Percentiles rank a stretch among this genome's conserved stretches.
Evolutionary conservation across 2,329 filamentous ascomycete species (phyloP).

Genomic region (Colletotrichum tofieldiae): DNA sequence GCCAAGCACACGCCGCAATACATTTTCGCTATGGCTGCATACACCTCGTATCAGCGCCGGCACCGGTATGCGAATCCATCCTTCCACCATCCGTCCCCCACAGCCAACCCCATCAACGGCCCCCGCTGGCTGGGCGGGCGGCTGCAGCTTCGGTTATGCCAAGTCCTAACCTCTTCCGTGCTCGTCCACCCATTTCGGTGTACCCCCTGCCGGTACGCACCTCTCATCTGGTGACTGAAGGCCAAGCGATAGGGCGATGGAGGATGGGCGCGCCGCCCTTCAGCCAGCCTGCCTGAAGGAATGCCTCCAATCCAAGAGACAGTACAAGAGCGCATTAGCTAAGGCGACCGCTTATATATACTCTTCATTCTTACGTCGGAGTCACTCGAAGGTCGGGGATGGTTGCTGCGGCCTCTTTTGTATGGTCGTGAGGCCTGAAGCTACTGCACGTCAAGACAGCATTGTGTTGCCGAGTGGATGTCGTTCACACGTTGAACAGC

Average conservation of each 20-base stretch:
- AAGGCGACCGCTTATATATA: neutral
- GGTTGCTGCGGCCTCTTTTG: neutral
- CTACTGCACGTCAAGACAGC: constrained; percentile 26
- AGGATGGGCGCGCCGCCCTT: neutral
- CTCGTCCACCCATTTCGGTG: neutral
- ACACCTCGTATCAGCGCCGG: neutral
- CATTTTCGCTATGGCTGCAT: neutral
- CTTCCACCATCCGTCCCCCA: neutral
- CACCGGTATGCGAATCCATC: neutral
- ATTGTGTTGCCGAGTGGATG: constrained; percentile 25
- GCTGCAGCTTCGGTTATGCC: constrained; percentile 10
- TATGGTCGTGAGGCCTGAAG: constrained; percentile 1
- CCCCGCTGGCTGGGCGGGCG: neutral
- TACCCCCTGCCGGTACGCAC: neutral
- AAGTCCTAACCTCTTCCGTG: neutral
- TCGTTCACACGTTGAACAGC: constrained; percentile 19
- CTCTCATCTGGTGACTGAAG: constrained; percentile 4
- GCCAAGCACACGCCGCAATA: neutral
- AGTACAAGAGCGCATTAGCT: neutral
- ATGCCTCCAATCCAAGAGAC: neutral
- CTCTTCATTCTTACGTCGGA: neutral
- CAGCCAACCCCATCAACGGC: neutral
- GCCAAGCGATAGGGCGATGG: neutral
- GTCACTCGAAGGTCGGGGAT: neutral
- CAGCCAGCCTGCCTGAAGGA: neutral